phyloP scores from a whole-genome alignment of 352 stramenopile genomes.

The Thalassiosira mediterranea region DNA sequence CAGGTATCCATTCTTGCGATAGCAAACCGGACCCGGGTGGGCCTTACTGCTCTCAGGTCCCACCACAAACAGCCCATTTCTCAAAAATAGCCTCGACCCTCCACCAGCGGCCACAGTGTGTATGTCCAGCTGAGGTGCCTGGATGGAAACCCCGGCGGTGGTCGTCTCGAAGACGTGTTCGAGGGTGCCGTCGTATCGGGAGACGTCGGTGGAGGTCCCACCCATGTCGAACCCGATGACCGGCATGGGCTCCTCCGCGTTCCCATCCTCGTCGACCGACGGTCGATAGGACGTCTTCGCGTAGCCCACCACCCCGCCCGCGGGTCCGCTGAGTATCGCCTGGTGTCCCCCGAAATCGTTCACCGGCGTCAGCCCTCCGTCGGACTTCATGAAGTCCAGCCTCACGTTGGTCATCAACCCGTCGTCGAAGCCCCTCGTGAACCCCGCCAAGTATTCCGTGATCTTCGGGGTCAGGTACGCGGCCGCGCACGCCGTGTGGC shows the following conservation, averaged over 20 bases:
- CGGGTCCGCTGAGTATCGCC: slow-evolving; percentile 77
- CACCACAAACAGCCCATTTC: slow-evolving; percentile 96
- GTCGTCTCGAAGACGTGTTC: slow-evolving; percentile 98
- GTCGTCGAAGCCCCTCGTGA: slow-evolving; percentile 94
- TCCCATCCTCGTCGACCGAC: slow-evolving; percentile 21
- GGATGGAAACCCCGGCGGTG: slow-evolving; percentile 97
- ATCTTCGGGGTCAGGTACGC: slow-evolving; percentile 99
- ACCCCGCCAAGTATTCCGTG: slow-evolving; percentile 95
- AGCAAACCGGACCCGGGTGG: slow-evolving; percentile 94
- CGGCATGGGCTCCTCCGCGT: slow-evolving; percentile 59
- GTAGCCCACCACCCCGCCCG: slow-evolving; percentile 88
- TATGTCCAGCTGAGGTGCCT: slow-evolving; percentile 97
- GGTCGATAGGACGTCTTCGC: slow-evolving; percentile 89
- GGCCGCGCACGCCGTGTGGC: slow-evolving; percentile 95
- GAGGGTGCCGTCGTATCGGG: slow-evolving; percentile 94
- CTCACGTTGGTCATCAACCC: slow-evolving; percentile 89
- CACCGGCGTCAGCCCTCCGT: slow-evolving; percentile 96
- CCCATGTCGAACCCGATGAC: slow-evolving; percentile 99
- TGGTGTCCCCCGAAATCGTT: slow-evolving; percentile 86
- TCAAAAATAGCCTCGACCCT: slow-evolving; percentile 95
- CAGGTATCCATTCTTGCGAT: slow-evolving; percentile 97
- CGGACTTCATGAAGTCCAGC: slow-evolving; percentile 97
- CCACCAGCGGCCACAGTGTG: slow-evolving; percentile 97
- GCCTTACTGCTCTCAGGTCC: slow-evolving; percentile 96
- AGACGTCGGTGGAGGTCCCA: slow-evolving; percentile 97